Percentiles rank a stretch among this genome's conserved stretches.
These are phyloP conservation scores for Zopfia rhizophila DNA, from an alignment of 2,329 filamentous ascomycete species.

Conservation along the genomic window DNA sequence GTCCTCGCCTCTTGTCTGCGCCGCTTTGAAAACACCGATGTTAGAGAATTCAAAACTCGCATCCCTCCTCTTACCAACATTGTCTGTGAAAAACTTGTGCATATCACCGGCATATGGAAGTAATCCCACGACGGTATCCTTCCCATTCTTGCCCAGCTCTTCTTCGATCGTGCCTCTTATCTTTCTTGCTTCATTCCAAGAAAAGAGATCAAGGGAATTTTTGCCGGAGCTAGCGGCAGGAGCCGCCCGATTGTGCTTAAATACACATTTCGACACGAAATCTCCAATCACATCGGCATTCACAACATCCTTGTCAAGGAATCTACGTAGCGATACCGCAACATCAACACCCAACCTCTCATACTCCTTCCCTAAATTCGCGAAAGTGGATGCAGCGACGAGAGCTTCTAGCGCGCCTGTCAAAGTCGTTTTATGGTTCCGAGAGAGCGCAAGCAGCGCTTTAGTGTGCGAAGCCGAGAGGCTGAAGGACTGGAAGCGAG, in stretches of 20 bases:
- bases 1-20: too few species aligned
- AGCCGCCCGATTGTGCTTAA: constrained; percentile 7
- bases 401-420: constrained; percentile 54
- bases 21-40: constrained; percentile 55
- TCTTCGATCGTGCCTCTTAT: constrained; percentile 26
- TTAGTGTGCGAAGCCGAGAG: constrained; percentile 43
- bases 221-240: too few species aligned
- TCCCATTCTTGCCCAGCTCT: constrained; percentile 29
- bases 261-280: constrained; percentile 17
- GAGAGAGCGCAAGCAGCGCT: constrained; percentile 45
- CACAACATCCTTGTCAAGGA: constrained; percentile 48
- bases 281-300: constrained; percentile 33
- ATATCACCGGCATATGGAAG: constrained; percentile 55
- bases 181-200: constrained; percentile 30
- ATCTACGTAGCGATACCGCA: constrained; percentile 53
- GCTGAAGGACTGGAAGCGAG: constrained; percentile 41
- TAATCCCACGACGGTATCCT: constrained; percentile 49
- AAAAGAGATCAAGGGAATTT: constrained; percentile 27
- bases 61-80: constrained; percentile 52
- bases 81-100: constrained; percentile 48
- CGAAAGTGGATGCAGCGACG: constrained; percentile 52
- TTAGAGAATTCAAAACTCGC: constrained; percentile 59
- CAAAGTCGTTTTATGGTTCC: constrained; percentile 52
- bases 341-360: constrained; percentile 45
- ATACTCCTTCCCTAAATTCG: constrained; percentile 38